These are phyloP conservation scores for Coix lacrymajobi DNA, from an alignment of 176 grass and related monocot species.

Conservation along the genomic window DNA sequence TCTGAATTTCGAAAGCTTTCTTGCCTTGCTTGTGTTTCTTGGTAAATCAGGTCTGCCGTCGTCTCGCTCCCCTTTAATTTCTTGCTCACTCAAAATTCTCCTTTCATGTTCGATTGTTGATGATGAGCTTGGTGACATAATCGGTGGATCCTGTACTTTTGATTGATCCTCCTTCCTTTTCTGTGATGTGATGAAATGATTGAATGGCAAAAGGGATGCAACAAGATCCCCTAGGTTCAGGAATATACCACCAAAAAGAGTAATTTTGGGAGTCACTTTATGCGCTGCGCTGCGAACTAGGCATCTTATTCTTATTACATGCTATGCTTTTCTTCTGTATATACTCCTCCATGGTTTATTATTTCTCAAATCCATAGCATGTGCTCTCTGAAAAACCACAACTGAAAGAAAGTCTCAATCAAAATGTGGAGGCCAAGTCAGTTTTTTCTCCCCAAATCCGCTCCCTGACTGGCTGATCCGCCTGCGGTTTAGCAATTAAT, in stretches of 20 bases:
- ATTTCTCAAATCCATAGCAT: not conserved
- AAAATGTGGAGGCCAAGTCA: slow-evolving; percentile 9
- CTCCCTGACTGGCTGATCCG: not conserved
- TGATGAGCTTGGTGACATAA: not conserved
- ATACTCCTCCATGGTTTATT: not conserved
- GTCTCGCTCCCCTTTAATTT: not conserved
- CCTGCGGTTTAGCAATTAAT: slow-evolving; percentile 17
- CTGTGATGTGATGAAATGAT: not conserved
- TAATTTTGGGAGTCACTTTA: not conserved
- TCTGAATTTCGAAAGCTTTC: slow-evolving; percentile 14
- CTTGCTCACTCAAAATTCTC: not conserved
- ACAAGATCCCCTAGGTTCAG: not conserved
- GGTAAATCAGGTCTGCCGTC: not conserved
- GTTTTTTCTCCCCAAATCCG: not conserved
- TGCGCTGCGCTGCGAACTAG: not conserved
- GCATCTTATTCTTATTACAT: not conserved
- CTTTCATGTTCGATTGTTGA: not conserved
- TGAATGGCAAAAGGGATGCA: not conserved
- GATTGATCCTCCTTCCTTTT: not conserved
- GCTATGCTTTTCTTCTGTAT: not conserved
- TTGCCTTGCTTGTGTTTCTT: not conserved
- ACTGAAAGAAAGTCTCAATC: not conserved
- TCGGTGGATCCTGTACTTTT: not conserved
- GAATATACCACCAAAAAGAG: slow-evolving; percentile 11
- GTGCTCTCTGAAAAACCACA: not conserved